Base-by-base conservation (phyloP, 208 protist genomes). In the Acanthamoeba royreba region DNA sequence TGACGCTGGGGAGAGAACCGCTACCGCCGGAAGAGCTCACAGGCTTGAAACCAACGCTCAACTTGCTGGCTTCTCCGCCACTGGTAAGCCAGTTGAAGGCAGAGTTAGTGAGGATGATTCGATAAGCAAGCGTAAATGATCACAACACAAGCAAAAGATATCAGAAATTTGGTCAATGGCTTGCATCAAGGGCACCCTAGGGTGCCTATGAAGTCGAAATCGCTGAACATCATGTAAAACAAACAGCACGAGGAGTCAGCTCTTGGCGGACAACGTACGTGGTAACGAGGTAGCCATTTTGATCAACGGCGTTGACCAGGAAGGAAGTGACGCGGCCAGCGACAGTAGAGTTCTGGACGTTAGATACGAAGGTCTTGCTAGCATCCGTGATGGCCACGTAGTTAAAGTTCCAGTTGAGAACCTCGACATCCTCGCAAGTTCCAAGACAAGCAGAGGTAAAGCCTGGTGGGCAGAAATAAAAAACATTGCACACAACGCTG, bases 141-240 rank as follows among this genome's bases (percentile, higher is more conserved):
- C n/a, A n/a, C n/a, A n/a, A n/a, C n/a, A n/a, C n/a, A n/a, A n/a
- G n/a, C n/a, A n/a, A 52, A 31, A 35, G 4, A 52, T 2, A 11
- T 0, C 28, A n/a, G 11, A 11, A 83, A n/a, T 31, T 25, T 19
- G 49, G 49, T 55, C 49, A 19, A 55, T 25, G 72, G 40, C 28
- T 83, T 35, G 72, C 72, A 83, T 83, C 72, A 83, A 46, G 28
- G 72, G 4, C 72, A 25, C 72, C 49, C 72, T 58, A 42, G 72
- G 49, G 72, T 13, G 72, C 17, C 72, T 83, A 15, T 52, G 72
- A 52, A 83, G 72, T 83, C 72, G 72, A 83, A 83, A 83, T 83
- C 72, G 11, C 72, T 52, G 49, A 45, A 61, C 72, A 83, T 83
- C 72, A 83, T 83, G n/a, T 43, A 19, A 19, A 45, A 49, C 72